Evolutionary conservation across 805 yeast genomes (phyloP), one percentile per base, ranked within the genome.

Genomic region (Phaffomyces antillensis): DNA sequence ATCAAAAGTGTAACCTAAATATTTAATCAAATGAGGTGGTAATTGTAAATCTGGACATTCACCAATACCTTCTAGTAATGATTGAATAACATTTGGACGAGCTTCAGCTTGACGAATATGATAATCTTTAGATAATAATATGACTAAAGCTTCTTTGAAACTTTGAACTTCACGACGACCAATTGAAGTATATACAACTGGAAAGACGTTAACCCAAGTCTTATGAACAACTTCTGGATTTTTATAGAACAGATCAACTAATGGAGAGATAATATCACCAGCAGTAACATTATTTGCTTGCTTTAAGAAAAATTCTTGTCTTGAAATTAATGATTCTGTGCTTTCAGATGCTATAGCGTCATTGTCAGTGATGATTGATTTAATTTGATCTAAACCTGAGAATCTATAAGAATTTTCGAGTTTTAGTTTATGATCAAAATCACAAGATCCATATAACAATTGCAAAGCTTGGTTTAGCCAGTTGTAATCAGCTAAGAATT

Each of bases 381-480:
- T 46, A n/a, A 75, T 72, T 37, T 67, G 69, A n/a, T 63, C 60
- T 38, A 83, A 65, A 0, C 80, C 66, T 6, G 86, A 73, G 40
- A 86, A 66, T 35, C 68, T 70, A 53, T 76, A 73, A 38, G 81
- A 80, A 15, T 66, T 71, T 0, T 64, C 64, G 39, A 86, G 61
- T 23, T 61, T 63, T 17, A 88, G 53, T 2, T 57, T 61, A 44
- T 73, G 68, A 1, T 73, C 72, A 35, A 62, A 63, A 46, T 82
- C 83, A 52, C 86, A 80, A 0, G 96, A 73, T 0, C 93, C 96
- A 57, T 83, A 87, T 7, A 93, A 65, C 26, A 95, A 65, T 59
- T 90, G 96, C 17, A 87, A 70, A 0, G 96, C 98, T 62, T 91
- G 98, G 60, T 88, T 88, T 49, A 91, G 66, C 99, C 99, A 93